Evolutionary conservation across 2,329 filamentous ascomycete genomes (phyloP).

Genomic region (Cladosporium sp.): DNA sequence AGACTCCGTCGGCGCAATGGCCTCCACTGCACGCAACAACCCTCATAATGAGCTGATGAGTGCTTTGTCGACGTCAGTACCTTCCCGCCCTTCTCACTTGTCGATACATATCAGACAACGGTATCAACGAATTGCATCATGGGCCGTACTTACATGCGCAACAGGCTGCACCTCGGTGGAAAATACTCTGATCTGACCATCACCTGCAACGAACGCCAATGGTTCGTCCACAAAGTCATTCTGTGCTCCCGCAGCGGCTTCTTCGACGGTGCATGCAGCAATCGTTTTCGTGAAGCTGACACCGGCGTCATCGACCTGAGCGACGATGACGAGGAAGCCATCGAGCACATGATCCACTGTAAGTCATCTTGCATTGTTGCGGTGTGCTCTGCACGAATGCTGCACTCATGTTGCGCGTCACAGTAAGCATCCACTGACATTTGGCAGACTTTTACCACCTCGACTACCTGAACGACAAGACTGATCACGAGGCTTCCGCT

Average conservation of each 20-base stretch:
- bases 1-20: slow-evolving; percentile 15
- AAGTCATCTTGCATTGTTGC: slow-evolving; percentile 17
- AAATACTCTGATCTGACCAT: slow-evolving; percentile 49
- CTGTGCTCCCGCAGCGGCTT: slow-evolving; percentile 47
- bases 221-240: slow-evolving; percentile 45
- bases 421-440: slow-evolving; percentile 6
- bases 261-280: slow-evolving; percentile 37
- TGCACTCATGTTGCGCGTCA: neutral
- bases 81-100: slow-evolving; percentile 10
- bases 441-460: slow-evolving; percentile 36
- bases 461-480: slow-evolving; percentile 30
- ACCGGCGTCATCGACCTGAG: slow-evolving; percentile 34
- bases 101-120: slow-evolving; percentile 13
- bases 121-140: slow-evolving; percentile 13
- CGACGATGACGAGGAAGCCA: slow-evolving; percentile 36
- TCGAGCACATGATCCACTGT: slow-evolving; percentile 38
- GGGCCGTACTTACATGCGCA: slow-evolving; percentile 21
- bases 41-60: slow-evolving; percentile 43
- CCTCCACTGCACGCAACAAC: slow-evolving; percentile 30
- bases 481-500: slow-evolving; percentile 23
- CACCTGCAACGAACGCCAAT: slow-evolving; percentile 42
- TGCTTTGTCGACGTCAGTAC: slow-evolving; percentile 45
- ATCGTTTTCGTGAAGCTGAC: slow-evolving; percentile 30
- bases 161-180: slow-evolving; percentile 32
- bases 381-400: neutral